Evolutionary conservation across 202 grass and related monocot genomes (phyloP).

Genomic region (Setaria viridis): DNA sequence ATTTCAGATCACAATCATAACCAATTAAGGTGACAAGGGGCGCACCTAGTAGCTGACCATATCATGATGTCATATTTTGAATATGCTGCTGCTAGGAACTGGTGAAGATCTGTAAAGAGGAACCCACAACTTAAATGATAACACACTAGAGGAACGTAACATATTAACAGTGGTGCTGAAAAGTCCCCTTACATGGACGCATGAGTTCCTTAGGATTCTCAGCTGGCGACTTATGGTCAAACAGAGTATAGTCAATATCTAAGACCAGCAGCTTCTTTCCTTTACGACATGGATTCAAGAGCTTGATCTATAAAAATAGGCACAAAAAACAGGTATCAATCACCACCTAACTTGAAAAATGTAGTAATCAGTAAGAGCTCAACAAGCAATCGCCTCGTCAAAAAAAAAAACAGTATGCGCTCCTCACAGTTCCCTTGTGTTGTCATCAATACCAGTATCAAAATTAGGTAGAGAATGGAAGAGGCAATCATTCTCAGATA

Average conservation of each 20-base stretch:
- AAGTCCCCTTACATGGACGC: conserved; percentile 81
- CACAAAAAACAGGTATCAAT: conserved; percentile 33
- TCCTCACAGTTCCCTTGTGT: conserved; percentile 22
- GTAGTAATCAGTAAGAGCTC: background rate
- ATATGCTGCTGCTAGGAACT: conserved; percentile 92
- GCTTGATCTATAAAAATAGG: conserved; percentile 76
- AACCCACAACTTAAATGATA: background rate
- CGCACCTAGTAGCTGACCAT: conserved; percentile 94
- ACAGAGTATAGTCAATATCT: conserved; percentile 98
- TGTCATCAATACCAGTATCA: conserved; percentile 13
- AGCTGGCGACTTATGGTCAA: conserved; percentile 88
- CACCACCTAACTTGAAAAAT: conserved; percentile 12
- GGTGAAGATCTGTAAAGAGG: conserved; percentile 80
- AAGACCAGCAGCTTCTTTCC: conserved; percentile 95
- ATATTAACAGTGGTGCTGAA: conserved; percentile 14
- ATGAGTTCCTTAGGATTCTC: conserved; percentile 93
- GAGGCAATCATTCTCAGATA: conserved; percentile 25
- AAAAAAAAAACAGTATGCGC: conserved; percentile 21
- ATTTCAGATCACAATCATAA: conserved; percentile 25
- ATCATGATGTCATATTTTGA: conserved; percentile 98
- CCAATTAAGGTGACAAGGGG: conserved; percentile 16
- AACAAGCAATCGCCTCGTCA: conserved; percentile 16
- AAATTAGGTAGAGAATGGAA: conserved; percentile 29
- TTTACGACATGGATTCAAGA: conserved; percentile 87
- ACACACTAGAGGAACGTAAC: conserved; percentile 21